A percentile compares a stretch with the other conserved stretches of the same genome.
Conservation (phyloP, 495 filamentous ascomycete genomes). For the Pseudevernia furfuracea region DNA sequence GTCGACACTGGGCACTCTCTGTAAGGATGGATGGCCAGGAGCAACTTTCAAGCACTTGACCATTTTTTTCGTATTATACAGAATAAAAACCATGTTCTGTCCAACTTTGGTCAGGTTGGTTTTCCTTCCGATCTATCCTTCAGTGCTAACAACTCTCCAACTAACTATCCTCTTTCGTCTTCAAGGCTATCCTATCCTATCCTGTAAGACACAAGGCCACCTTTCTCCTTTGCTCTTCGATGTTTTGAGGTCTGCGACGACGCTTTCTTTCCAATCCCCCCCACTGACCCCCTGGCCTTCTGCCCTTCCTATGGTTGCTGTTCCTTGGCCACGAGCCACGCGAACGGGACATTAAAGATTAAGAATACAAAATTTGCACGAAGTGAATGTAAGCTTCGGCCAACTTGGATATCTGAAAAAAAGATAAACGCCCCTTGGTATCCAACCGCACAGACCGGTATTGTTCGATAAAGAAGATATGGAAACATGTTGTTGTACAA, state of each 20-base stretch:
- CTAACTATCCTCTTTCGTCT: neutral
- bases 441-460: slow-evolving; percentile 7
- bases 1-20: too few relatives aligned
- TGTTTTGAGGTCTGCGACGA: neutral
- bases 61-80: too few relatives aligned
- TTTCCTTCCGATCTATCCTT: too few relatives aligned
- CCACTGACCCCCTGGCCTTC: too few relatives aligned
- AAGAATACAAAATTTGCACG: slow-evolving; percentile 10
- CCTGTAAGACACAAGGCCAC: neutral
- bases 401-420: neutral
- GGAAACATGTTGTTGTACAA: slow-evolving; percentile 26
- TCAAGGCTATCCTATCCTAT: neutral
- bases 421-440: slow-evolving; percentile 10
- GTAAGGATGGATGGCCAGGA: too few relatives aligned
- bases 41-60: too few relatives aligned
- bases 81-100: too few relatives aligned
- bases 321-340: neutral
- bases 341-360: slow-evolving; percentile 10
- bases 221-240: neutral
- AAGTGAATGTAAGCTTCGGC: slow-evolving; percentile 9
- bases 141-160: neutral
- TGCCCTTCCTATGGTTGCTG: neutral
- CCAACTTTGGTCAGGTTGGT: neutral
- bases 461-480: slow-evolving; percentile 3
- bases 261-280: neutral